A percentile compares a stretch with the other conserved stretches of the same genome.
These are phyloP conservation scores for Fusarium guadeloupense DNA, from an alignment of 2,329 filamentous ascomycete species.

Conservation along the genomic window DNA sequence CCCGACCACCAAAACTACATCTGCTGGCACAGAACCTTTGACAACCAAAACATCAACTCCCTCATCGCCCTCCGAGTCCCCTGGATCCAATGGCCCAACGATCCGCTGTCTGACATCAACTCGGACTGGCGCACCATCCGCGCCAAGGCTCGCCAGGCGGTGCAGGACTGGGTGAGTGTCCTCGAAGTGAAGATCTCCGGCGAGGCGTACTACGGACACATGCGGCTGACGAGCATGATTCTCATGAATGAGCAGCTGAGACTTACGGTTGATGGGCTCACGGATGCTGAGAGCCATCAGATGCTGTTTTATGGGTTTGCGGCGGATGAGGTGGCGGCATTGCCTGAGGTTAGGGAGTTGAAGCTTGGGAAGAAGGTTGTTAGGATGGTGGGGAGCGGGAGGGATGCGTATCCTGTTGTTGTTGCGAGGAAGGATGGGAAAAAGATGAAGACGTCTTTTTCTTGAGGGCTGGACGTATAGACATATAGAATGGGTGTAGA, in stretches of 20 bases:
- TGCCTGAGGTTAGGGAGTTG: not conserved
- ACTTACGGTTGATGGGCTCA: constrained; percentile 8
- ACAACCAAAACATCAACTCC: constrained; percentile 11
- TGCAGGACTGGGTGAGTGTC: not conserved
- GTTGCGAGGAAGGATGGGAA: not conserved
- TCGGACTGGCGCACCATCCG: constrained; percentile 1
- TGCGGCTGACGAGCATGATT: constrained; percentile 11
- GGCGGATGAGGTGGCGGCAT: constrained; percentile 15
- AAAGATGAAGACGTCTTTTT: not conserved
- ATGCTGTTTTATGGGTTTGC: constrained; percentile 24
- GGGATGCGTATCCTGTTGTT: not conserved
- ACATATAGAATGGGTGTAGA: not conserved
- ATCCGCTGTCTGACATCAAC: not conserved
- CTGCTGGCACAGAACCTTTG: constrained; percentile 11
- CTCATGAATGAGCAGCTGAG: constrained; percentile 19
- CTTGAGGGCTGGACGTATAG: not conserved
- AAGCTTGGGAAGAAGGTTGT: constrained; percentile 11
- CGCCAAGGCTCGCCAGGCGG: not conserved
- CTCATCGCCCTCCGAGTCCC: constrained; percentile 12
- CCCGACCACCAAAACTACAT: constrained; percentile 1
- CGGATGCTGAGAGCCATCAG: not conserved
- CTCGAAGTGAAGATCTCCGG: not conserved
- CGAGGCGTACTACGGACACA: constrained; percentile 7
- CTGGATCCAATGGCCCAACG: constrained; percentile 25
- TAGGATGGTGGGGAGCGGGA: not conserved